Percentiles rank a stretch among this genome's conserved stretches.
Evolutionary conservation across 1,139 yeast species (phyloP).

Genomic region (Taphrina deformans): DNA sequence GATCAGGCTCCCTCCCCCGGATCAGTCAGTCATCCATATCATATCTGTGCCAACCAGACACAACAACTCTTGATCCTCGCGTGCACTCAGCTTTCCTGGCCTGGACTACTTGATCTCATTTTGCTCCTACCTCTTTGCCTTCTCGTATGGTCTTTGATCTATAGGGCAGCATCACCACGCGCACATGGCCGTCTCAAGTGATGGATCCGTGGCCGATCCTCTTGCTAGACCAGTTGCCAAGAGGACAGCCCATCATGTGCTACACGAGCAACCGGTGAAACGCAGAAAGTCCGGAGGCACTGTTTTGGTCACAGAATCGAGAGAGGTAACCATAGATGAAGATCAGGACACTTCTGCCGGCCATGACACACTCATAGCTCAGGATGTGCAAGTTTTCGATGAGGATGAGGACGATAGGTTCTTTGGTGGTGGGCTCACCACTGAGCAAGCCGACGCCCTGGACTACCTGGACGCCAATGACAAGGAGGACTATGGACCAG

Average conservation of each 20-base stretch:
- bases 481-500: slow-evolving; percentile 33
- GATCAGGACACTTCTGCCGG: neutral
- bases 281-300: neutral
- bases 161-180: too few relatives aligned
- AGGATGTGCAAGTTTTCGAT: neutral
- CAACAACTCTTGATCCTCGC: too few relatives aligned
- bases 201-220: neutral
- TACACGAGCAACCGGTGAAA: neutral
- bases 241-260: neutral
- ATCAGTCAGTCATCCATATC: too few relatives aligned
- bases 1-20: too few relatives aligned
- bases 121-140: too few relatives aligned
- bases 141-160: too few relatives aligned
- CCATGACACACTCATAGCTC: neutral
- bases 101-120: too few relatives aligned
- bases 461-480: slow-evolving; percentile 41
- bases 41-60: too few relatives aligned
- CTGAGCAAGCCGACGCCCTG: slow-evolving; percentile 40
- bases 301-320: neutral
- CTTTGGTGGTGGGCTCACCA: slow-evolving; percentile 43
- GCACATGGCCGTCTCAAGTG: neutral
- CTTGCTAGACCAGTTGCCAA: neutral
- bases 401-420: slow-evolving; percentile 43
- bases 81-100: too few relatives aligned
- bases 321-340: neutral